Conservation (phyloP, 2,329 filamentous ascomycete species). For the Fusarium lyarnte region DNA sequence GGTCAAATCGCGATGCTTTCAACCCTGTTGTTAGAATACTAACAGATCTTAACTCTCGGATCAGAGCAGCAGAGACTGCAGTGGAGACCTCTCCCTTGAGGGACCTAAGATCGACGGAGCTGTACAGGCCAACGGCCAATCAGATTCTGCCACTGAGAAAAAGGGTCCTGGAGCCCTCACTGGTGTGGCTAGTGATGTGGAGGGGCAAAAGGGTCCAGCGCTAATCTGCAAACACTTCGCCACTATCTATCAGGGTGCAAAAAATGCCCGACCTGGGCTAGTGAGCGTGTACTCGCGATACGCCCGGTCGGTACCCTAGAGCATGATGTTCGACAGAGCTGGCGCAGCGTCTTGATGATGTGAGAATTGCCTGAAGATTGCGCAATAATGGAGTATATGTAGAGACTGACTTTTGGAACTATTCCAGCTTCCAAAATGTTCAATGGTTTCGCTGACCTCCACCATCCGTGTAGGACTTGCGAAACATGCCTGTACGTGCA, state of each 20-base stretch:
- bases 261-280: neutral
- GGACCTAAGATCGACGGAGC: neutral
- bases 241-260: neutral
- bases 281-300: neutral
- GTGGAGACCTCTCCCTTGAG: neutral
- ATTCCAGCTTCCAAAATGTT: neutral
- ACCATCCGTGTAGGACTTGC: too few species aligned
- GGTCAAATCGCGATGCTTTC: neutral
- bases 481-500: fast-evolving
- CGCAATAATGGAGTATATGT: neutral
- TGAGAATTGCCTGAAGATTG: neutral
- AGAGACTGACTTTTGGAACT: too few species aligned
- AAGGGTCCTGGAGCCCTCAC: neutral
- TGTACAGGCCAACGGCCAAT: neutral
- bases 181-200: neutral
- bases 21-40: neutral
- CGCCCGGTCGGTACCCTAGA: neutral
- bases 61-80: neutral
- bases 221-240: neutral
- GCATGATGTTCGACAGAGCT: neutral
- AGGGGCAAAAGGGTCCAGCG: neutral
- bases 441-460: neutral
- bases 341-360: neutral
- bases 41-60: neutral
- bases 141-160: neutral